Conservation (phyloP, 2,329 filamentous ascomycete genomes). For the Pseudocercospora vitis region DNA sequence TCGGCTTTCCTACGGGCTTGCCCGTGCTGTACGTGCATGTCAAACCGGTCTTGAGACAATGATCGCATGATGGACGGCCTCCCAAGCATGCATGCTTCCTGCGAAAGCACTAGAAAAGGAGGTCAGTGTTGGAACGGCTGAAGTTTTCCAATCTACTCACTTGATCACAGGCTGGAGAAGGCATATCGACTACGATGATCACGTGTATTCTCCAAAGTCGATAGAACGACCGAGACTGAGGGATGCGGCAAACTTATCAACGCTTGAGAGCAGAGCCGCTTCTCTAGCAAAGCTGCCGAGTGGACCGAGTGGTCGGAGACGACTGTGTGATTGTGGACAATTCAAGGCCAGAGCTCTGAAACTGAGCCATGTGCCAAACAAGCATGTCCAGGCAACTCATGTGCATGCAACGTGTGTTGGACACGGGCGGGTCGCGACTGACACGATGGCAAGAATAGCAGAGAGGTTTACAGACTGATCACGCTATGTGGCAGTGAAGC, state of each 20-base stretch:
- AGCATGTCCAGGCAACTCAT: neutral
- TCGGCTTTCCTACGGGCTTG: slow-evolving; percentile 14
- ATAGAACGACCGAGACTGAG: neutral
- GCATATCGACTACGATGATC: slow-evolving; percentile 3
- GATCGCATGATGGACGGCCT: slow-evolving; percentile 9
- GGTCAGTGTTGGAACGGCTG: neutral
- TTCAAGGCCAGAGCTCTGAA: neutral
- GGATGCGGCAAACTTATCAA: neutral
- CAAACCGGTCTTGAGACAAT: slow-evolving; percentile 1
- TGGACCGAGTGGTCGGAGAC: neutral
- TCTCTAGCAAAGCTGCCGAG: neutral
- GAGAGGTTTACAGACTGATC: no score
- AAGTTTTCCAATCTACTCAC: no score
- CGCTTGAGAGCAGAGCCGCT: neutral
- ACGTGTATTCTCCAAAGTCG: no score
- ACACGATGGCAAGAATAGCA: no score
- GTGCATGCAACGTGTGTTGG: slow-evolving; percentile 2
- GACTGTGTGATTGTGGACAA: neutral
- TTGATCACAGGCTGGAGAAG: slow-evolving; percentile 17
- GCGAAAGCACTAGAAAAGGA: slow-evolving; percentile 2
- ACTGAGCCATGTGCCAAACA: slow-evolving; percentile 2
- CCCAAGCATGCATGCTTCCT: slow-evolving; percentile 9
- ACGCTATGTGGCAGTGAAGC: neutral
- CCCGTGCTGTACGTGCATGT: slow-evolving; percentile 16
- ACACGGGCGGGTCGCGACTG: no score